A percentile compares a stretch with the other conserved stretches of the same genome.
These are phyloP conservation scores for Nyctanthes arbortristis DNA, from an alignment of 257 asterid genomes.

Conservation along the genomic window DNA sequence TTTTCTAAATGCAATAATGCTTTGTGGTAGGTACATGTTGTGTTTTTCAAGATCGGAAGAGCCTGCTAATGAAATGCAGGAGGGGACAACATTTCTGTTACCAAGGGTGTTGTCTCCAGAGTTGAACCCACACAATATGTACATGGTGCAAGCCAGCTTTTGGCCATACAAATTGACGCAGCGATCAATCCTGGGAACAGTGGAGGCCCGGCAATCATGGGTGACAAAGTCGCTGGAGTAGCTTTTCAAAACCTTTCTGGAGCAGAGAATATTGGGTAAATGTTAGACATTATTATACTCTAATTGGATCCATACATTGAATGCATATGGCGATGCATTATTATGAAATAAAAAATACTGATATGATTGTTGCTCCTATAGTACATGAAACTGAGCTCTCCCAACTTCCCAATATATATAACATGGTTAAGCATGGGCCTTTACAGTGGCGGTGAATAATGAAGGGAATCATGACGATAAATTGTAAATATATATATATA, in stretches of 20 bases:
- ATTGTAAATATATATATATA: too few relatives aligned
- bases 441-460: not conserved
- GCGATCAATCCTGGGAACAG: constrained; percentile 99
- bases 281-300: not conserved
- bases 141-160: constrained; percentile 87
- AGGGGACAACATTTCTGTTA: constrained; percentile 96
- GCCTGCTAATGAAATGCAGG: constrained; percentile 43
- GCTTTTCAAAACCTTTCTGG: constrained; percentile 98
- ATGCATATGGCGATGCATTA: too few relatives aligned
- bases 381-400: not conserved
- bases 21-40: not conserved
- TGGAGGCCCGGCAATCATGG: constrained; percentile 99
- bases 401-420: not conserved
- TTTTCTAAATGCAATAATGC: not conserved
- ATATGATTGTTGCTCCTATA: too few relatives aligned
- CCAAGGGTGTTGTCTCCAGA: constrained; percentile 96
- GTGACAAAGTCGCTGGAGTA: constrained; percentile 94
- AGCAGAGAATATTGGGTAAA: constrained; percentile 95
- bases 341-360: not conserved
- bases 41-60: constrained; percentile 3
- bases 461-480: not conserved
- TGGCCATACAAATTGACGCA: constrained; percentile 98
- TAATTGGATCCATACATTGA: not conserved
- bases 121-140: constrained; percentile 97
- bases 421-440: not conserved